Percentiles rank a stretch among this genome's conserved stretches.
Conservation (phyloP, 164 flowering plant species). For the Sedum album region DNA sequence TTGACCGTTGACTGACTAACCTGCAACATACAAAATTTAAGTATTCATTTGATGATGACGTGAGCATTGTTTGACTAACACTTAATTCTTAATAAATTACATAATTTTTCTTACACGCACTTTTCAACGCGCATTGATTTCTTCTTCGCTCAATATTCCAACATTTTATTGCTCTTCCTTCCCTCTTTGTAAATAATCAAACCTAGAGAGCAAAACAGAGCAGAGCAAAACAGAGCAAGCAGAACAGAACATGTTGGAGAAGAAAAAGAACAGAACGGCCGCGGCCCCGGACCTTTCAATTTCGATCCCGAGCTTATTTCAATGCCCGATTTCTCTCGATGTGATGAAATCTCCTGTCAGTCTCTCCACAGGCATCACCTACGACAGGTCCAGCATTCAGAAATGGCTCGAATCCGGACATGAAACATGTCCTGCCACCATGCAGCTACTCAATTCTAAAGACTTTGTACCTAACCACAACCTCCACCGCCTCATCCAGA, state of each 20-base stretch:
- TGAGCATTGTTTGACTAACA: neutral
- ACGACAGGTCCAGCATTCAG: constrained; percentile 87
- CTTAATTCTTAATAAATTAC: constrained; percentile 5
- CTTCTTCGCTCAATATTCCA: too few species aligned
- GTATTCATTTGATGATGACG: neutral
- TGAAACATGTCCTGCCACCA: constrained; percentile 94
- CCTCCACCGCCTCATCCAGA: constrained; percentile 69
- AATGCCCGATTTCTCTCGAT: constrained; percentile 87
- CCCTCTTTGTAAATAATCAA: constrained; percentile 5
- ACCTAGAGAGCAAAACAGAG: too few species aligned
- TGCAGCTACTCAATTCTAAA: constrained; percentile 63
- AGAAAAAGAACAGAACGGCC: constrained; percentile 11
- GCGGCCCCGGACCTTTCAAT: constrained; percentile 35
- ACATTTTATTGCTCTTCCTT: too few species aligned
- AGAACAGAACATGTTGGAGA: too few species aligned
- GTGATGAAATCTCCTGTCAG: constrained; percentile 93
- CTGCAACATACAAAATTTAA: neutral
- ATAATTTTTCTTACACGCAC: too few species aligned
- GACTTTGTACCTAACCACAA: constrained; percentile 75
- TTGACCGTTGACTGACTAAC: constrained; percentile 10
- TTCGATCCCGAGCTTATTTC: constrained; percentile 66
- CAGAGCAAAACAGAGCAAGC: too few species aligned
- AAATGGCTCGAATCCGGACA: constrained; percentile 85
- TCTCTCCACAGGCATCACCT: constrained; percentile 84
- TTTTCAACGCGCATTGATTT: too few species aligned